Evolutionary conservation across 2,329 filamentous ascomycete genomes (phyloP).

Genomic region (Fusarium tuaranense): DNA sequence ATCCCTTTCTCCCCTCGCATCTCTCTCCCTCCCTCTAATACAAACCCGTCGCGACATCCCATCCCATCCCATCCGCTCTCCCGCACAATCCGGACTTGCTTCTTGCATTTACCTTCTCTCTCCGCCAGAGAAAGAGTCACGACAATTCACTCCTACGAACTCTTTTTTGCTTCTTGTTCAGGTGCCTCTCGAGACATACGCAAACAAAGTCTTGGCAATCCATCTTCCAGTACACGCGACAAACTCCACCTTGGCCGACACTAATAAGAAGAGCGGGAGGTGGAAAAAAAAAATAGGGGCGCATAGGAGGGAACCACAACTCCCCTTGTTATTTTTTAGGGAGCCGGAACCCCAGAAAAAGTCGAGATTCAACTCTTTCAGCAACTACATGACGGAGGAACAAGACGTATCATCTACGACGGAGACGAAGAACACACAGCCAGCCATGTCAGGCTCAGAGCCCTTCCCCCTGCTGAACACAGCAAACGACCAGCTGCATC

Average conservation of each 20-base stretch:
- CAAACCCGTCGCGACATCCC: constrained; percentile 11
- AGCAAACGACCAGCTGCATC: constrained; percentile 61
- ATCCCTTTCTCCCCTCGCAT: constrained; percentile 20
- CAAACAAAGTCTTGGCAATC: not conserved
- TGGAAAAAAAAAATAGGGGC: constrained; percentile 31
- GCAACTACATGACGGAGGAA: not conserved
- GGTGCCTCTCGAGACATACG: not conserved
- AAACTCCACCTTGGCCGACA: constrained; percentile 23
- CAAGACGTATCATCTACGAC: not conserved
- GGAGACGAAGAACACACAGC: not conserved
- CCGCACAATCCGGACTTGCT: constrained; percentile 28
- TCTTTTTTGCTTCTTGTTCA: not conserved
- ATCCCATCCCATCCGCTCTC: constrained; percentile 14
- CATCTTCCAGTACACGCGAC: constrained; percentile 1
- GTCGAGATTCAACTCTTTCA: not conserved
- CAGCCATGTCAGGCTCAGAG: constrained; percentile 60
- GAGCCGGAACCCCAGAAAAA: constrained; percentile 8
- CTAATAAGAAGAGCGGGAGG: constrained; percentile 1
- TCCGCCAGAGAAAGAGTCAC: not conserved
- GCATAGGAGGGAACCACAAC: constrained; percentile 10
- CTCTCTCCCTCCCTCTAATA: constrained; percentile 34
- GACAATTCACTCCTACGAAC: not conserved
- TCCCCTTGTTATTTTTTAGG: not conserved
- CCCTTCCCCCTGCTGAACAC: constrained; percentile 68
- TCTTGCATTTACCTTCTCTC: not conserved